These are phyloP conservation scores for Nakazawaea ernobii DNA, from an alignment of 805 yeast species.

Conservation along the genomic window DNA sequence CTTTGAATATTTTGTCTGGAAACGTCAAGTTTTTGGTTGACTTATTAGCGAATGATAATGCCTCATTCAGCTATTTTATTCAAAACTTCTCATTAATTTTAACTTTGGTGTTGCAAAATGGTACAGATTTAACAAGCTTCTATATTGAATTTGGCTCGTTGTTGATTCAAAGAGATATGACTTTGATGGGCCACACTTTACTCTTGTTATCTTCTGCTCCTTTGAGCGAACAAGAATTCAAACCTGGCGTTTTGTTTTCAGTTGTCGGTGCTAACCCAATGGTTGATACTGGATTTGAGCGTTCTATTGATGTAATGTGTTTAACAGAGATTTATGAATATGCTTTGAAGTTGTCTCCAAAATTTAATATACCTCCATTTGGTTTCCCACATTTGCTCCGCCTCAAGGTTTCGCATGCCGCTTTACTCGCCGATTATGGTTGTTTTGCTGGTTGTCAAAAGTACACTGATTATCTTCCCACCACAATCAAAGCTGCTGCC, in stretches of 20 bases:
- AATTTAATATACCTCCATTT: slow-evolving; percentile 15
- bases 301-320: slow-evolving; percentile 35
- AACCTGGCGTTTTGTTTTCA: slow-evolving; percentile 29
- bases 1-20: slow-evolving; percentile 63
- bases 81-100: slow-evolving; percentile 3
- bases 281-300: slow-evolving; percentile 1
- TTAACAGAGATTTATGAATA: slow-evolving; percentile 72
- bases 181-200: slow-evolving; percentile 37
- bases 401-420: slow-evolving; percentile 51
- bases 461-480: slow-evolving; percentile 49
- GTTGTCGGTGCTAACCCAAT: slow-evolving; percentile 28
- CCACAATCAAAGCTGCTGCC: slow-evolving; percentile 31
- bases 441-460: slow-evolving; percentile 50
- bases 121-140: slow-evolving; percentile 22
- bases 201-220: slow-evolving; percentile 43
- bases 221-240: slow-evolving; percentile 25
- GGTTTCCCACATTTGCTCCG: slow-evolving; percentile 49
- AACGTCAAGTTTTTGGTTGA: slow-evolving; percentile 47
- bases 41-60: slow-evolving; percentile 34
- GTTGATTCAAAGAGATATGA: slow-evolving; percentile 27
- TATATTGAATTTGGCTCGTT: slow-evolving; percentile 47
- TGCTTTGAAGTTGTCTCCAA: slow-evolving; percentile 30
- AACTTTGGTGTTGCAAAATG: slow-evolving; percentile 3
- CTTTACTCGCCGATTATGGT: slow-evolving; percentile 64
- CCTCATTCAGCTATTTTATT: not conserved